Evolutionary conservation across 1,284 basidiomycete species (phyloP).

Genomic region (Fomitiporia mediterranea): DNA sequence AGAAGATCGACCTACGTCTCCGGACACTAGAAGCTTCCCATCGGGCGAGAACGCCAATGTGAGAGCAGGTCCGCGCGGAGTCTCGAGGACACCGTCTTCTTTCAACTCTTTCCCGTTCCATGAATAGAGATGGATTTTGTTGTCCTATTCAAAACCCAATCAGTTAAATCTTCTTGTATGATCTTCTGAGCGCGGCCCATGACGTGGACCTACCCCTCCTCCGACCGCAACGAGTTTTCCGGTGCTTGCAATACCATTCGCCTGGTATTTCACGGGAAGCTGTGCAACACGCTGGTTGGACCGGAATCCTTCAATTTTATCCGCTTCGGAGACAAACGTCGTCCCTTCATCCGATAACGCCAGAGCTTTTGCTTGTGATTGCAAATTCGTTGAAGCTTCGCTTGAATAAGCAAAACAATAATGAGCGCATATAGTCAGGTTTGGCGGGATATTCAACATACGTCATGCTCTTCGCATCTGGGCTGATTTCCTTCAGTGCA

Average conservation of each 20-base stretch:
- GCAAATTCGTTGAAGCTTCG: slow-evolving; percentile 39
- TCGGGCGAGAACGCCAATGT: slow-evolving; percentile 81
- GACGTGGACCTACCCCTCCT: slow-evolving; percentile 48
- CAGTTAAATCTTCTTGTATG: background rate
- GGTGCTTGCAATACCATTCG: slow-evolving; percentile 53
- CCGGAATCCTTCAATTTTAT: slow-evolving; percentile 62
- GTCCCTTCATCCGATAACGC: slow-evolving; percentile 59
- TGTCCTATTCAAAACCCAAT: slow-evolving; percentile 45
- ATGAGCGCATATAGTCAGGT: background rate
- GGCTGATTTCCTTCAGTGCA: slow-evolving; percentile 60
- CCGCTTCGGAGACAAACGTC: slow-evolving; percentile 68
- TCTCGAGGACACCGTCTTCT: slow-evolving; percentile 57
- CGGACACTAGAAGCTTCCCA: slow-evolving; percentile 69
- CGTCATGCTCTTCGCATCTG: slow-evolving; percentile 47
- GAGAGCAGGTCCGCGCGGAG: slow-evolving; percentile 69
- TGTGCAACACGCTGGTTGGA: slow-evolving; percentile 63
- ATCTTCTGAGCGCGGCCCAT: background rate
- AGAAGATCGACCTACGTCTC: slow-evolving; percentile 54
- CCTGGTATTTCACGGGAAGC: slow-evolving; percentile 47
- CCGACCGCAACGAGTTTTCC: slow-evolving; percentile 65
- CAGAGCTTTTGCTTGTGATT: slow-evolving; percentile 72
- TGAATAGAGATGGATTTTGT: slow-evolving; percentile 67
- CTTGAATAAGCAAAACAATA: slow-evolving; percentile 36
- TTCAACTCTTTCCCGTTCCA: slow-evolving; percentile 62
- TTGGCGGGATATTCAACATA: slow-evolving; percentile 34